A percentile compares a stretch with the other conserved stretches of the same genome.
phyloP scores from a whole-genome alignment of 805 yeast species.

The Brettanomyces nanus region DNA sequence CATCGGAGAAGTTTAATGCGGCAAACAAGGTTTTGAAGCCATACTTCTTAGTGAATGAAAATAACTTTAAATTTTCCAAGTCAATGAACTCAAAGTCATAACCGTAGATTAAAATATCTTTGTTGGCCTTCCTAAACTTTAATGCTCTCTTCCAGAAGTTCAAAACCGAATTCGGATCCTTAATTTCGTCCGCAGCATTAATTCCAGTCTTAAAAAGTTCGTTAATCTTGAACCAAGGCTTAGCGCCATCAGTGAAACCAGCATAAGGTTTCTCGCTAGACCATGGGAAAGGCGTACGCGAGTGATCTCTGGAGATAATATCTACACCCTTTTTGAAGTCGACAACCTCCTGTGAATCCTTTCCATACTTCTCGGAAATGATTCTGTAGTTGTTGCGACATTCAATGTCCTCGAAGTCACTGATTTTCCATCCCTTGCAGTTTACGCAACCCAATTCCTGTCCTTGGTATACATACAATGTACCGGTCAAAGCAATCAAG shows the following conservation, averaged over 20 bases:
- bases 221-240: constrained; percentile 48
- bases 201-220: constrained; percentile 37
- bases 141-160: constrained; percentile 38
- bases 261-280: neutral
- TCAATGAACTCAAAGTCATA: neutral
- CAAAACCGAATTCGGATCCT: constrained; percentile 38
- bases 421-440: neutral
- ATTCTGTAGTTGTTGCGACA: neutral
- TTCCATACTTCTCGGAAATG: neutral
- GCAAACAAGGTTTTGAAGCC: neutral
- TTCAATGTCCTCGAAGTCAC: neutral
- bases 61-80: neutral
- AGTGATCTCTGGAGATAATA: constrained; percentile 4
- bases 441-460: constrained; percentile 40
- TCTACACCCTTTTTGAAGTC: neutral
- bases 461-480: constrained; percentile 51
- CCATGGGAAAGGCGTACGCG: constrained; percentile 6
- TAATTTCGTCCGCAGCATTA: constrained; percentile 38
- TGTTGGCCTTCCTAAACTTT: constrained; percentile 34
- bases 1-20: neutral
- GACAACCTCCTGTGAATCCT: neutral
- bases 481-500: constrained; percentile 41
- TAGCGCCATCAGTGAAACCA: constrained; percentile 14
- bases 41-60: neutral
- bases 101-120: constrained; percentile 39